phyloP scores from a whole-genome alignment of 768 basidiomycete species.

The Porpolomopsis calyptriformis region DNA sequence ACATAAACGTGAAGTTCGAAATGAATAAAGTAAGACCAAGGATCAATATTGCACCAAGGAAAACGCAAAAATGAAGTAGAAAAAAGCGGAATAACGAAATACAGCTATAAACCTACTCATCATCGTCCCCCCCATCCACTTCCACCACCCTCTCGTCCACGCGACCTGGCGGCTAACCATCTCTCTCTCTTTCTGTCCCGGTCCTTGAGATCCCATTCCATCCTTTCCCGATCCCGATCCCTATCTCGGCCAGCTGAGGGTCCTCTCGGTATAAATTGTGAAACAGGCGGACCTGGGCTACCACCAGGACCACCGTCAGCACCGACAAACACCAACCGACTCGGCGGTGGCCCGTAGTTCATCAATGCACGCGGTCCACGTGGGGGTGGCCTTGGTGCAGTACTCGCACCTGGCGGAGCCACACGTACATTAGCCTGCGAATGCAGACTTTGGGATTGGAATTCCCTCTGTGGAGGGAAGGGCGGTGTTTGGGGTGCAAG shows the following conservation, averaged over 20 bases:
- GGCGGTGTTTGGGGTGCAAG: neutral
- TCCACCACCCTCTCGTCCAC: slow-evolving; percentile 26
- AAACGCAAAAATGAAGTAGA: too few species aligned
- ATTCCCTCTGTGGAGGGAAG: neutral
- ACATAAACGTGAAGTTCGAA: too few species aligned
- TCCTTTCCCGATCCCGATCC: slow-evolving; percentile 33
- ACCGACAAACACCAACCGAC: neutral
- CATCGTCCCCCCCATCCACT: too few species aligned
- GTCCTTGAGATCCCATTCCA: slow-evolving; percentile 1
- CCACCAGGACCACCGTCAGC: slow-evolving; percentile 1
- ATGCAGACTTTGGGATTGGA: neutral
- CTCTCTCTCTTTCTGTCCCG: slow-evolving; percentile 9
- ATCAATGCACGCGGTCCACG: slow-evolving; percentile 16
- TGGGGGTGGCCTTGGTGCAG: slow-evolving; percentile 21
- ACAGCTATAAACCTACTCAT: too few species aligned
- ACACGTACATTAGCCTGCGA: neutral
- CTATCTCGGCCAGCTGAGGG: slow-evolving; percentile 45
- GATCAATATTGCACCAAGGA: too few species aligned
- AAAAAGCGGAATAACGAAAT: too few species aligned
- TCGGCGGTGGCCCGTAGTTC: slow-evolving; percentile 1
- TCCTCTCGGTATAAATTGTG: slow-evolving; percentile 36
- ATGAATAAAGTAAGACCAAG: too few species aligned
- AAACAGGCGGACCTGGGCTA: slow-evolving; percentile 12
- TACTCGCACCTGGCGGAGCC: slow-evolving; percentile 1
- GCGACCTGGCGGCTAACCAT: slow-evolving; percentile 17